These are phyloP conservation scores for Xanthoceras sorbifolium DNA, from an alignment of 345 rosid species.

Conservation along the genomic window DNA sequence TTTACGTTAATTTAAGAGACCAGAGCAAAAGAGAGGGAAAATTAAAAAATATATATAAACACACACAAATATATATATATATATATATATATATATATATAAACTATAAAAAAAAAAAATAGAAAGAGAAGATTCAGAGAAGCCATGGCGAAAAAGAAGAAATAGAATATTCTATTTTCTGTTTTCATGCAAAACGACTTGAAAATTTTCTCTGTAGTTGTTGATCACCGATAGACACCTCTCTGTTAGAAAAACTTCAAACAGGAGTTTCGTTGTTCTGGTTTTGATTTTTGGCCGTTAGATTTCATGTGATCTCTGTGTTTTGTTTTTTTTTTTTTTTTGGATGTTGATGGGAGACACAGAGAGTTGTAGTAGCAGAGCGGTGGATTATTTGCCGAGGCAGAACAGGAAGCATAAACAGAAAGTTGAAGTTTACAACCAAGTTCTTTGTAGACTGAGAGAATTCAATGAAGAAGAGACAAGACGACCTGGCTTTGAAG, in stretches of 20 bases:
- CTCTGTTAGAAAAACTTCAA: background rate
- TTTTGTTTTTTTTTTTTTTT: too few species aligned
- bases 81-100: too few species aligned
- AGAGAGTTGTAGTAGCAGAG: constrained; percentile 61
- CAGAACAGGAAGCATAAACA: constrained; percentile 43
- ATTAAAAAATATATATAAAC: too few species aligned
- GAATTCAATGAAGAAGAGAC: constrained; percentile 43
- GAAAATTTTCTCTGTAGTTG: constrained; percentile 18
- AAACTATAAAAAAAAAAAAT: background rate
- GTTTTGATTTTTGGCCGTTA: background rate
- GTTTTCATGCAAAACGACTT: constrained; percentile 17
- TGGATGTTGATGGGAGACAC: constrained; percentile 43
- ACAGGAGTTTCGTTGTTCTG: background rate
- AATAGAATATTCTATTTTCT: constrained; percentile 8
- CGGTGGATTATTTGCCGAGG: constrained; percentile 36
- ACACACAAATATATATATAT: too few species aligned
- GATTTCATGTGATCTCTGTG: background rate
- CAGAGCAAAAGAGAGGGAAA: background rate
- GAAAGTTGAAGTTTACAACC: constrained; percentile 47
- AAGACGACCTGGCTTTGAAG: constrained; percentile 47
- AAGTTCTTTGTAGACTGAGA: constrained; percentile 49
- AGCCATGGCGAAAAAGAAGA: constrained; percentile 17
- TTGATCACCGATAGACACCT: background rate
- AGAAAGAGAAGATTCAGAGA: background rate
- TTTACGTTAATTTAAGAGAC: background rate